phyloP scores from a whole-genome alignment of 2,329 filamentous ascomycete genomes.

The Botrytis byssoidea region DNA sequence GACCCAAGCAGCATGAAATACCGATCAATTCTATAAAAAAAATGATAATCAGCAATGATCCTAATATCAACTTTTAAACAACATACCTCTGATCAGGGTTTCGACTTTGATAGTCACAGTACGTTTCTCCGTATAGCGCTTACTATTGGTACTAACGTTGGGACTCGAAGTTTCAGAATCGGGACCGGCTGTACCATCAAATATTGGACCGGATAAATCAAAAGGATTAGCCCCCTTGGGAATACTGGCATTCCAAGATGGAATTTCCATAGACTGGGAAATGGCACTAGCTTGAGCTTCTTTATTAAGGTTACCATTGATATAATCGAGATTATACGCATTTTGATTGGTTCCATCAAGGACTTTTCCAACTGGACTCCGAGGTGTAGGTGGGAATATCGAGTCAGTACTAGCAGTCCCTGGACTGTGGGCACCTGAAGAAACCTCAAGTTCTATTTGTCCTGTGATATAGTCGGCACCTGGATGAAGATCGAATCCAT shows the following conservation, averaged over 20 bases:
- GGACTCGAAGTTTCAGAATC: neutral
- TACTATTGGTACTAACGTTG: conserved; percentile 1
- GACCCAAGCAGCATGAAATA: conserved; percentile 37
- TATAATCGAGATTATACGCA: neutral
- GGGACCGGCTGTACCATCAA: neutral
- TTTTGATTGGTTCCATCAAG: conserved; percentile 12
- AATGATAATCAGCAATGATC: neutral
- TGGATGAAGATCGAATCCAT: conserved; percentile 61
- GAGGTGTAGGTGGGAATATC: conserved; percentile 29
- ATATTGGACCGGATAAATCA: conserved; percentile 5
- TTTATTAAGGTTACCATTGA: neutral
- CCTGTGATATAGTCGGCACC: conserved; percentile 59
- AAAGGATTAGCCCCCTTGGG: neutral
- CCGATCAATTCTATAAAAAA: conserved; percentile 32
- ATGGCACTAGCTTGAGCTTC: neutral
- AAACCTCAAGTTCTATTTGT: conserved; percentile 47
- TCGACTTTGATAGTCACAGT: conserved; percentile 37
- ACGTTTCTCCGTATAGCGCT: conserved; percentile 24
- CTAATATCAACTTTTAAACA: neutral
- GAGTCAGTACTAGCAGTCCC: conserved; percentile 24
- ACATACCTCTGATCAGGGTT: conserved; percentile 38
- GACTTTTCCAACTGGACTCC: conserved; percentile 24
- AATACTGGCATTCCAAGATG: conserved; percentile 1
- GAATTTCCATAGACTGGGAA: neutral
- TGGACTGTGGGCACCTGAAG: conserved; percentile 24